These are phyloP conservation scores for Talaromyces sp. DNA, from an alignment of 2,329 filamentous ascomycete genomes.

Conservation along the genomic window DNA sequence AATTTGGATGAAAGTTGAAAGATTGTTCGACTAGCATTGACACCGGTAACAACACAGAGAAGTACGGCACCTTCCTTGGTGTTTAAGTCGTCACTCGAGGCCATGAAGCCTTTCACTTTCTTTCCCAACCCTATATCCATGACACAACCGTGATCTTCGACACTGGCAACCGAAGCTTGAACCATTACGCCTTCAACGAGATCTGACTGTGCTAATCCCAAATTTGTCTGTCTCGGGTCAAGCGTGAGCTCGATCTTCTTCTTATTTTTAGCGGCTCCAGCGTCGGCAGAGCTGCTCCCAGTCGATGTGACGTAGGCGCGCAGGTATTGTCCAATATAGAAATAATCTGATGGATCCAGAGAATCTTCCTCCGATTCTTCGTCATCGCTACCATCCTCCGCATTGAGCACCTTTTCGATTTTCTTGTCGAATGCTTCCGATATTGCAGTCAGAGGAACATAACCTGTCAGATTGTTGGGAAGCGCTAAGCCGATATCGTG, in stretches of 20 bases:
- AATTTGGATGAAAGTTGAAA: slow-evolving; percentile 77
- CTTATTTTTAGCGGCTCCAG: slow-evolving; percentile 62
- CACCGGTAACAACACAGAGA: slow-evolving; percentile 73
- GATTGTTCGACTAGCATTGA: slow-evolving; percentile 73
- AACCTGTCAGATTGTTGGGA: slow-evolving; percentile 89
- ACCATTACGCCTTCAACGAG: slow-evolving; percentile 71
- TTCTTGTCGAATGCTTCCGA: slow-evolving; percentile 73
- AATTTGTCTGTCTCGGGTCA: slow-evolving; percentile 73
- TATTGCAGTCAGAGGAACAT: slow-evolving; percentile 86
- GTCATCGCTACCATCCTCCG: slow-evolving; percentile 56
- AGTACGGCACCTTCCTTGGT: slow-evolving; percentile 81
- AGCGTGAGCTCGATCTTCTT: slow-evolving; percentile 84
- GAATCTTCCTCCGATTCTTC: slow-evolving; percentile 55
- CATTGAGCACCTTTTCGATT: slow-evolving; percentile 64
- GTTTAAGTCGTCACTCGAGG: slow-evolving; percentile 72
- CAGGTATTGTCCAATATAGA: slow-evolving; percentile 81
- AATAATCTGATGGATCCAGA: slow-evolving; percentile 70
- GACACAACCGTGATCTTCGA: slow-evolving; percentile 92
- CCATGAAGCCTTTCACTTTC: slow-evolving; percentile 74
- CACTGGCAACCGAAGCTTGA: slow-evolving; percentile 82
- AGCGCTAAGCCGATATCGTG: slow-evolving; percentile 77
- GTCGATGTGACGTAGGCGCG: slow-evolving; percentile 79
- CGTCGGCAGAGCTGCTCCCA: slow-evolving; percentile 49
- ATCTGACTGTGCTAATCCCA: slow-evolving; percentile 67
- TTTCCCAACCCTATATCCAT: slow-evolving; percentile 83